Evolutionary conservation across 208 protist genomes (phyloP), one percentile per base, ranked within the genome.

Genomic region (Naegleria gruberi): DNA sequence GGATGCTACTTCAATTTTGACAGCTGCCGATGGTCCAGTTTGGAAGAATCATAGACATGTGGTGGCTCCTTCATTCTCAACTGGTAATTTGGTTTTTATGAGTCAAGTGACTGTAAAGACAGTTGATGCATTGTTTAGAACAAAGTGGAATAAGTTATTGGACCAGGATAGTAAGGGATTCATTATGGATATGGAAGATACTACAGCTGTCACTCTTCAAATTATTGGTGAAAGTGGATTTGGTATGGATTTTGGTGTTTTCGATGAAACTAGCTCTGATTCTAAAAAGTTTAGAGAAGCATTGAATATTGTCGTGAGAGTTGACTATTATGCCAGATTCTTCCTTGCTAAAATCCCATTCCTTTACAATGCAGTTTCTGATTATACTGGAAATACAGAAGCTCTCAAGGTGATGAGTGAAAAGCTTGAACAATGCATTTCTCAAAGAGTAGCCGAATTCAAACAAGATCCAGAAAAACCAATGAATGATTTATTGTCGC

Each of bases 221-320:
- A 30, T 87, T 0, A 87, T 87, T 65, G 83, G 46, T 65, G n/a
- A 87, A 65, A n/a, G 26, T 15, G 83, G 83, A 12, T 87, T 87
- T 65, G 83, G 83, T 37, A 51, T 73, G 26, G 51, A 87, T 34
- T 87, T 87, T 65, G 83, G 83, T 37, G 34, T 87, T 77, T 77
- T 77, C 65, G 15, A 10, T 4, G 30, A 30, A 37, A 77, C 17
- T 7, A 37, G 6, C 0, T 37, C 26, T 30, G 65, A 77, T 77
- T 12, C 26, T 37, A 77, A 37, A 8, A 37, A 37, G 34, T 37
- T 77, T 2, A 77, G 30, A 77, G 30, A 77, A 2, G 65, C 30
- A 15, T 37, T 77, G 30, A 30, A 19, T 0, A 77, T 12, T 37
- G 65, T 77, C 3, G 12, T 77, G 6, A 37, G 12, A 7, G 26